phyloP scores from a whole-genome alignment of 768 basidiomycete genomes.

The Piloderma croceum region DNA sequence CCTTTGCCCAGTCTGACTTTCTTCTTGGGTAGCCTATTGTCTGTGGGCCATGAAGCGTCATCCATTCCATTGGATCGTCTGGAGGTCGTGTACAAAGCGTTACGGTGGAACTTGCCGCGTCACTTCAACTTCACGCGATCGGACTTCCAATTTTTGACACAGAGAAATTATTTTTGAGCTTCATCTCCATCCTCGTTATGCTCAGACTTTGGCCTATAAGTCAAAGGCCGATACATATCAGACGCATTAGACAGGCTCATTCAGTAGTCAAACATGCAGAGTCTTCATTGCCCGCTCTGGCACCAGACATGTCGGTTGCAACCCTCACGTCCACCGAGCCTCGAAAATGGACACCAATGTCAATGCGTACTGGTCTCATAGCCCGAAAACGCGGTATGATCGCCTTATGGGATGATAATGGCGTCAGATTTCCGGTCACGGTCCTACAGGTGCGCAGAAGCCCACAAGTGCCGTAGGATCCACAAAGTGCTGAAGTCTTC shows the following conservation, averaged over 20 bases:
- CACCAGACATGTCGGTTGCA: conserved; percentile 13
- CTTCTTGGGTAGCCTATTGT: conserved; percentile 32
- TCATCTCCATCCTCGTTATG: conserved; percentile 31
- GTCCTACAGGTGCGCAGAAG: conserved; percentile 80
- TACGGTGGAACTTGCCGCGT: too few species aligned
- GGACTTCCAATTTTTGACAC: neutral
- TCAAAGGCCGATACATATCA: conserved; percentile 30
- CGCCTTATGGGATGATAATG: conserved; percentile 85
- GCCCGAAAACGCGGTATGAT: conserved; percentile 97
- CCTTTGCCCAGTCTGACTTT: conserved; percentile 20
- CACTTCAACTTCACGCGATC: too few species aligned
- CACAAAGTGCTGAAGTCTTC: too few species aligned
- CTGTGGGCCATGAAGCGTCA: conserved; percentile 63
- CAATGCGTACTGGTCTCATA: conserved; percentile 86
- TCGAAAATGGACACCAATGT: conserved; percentile 77
- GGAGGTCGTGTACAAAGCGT: neutral
- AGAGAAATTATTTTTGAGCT: conserved; percentile 1
- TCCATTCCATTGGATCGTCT: conserved; percentile 63
- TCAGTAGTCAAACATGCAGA: conserved; percentile 31
- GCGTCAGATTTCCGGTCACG: conserved; percentile 84
- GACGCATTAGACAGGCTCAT: conserved; percentile 40
- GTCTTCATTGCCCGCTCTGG: conserved; percentile 27
- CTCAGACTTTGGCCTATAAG: conserved; percentile 46
- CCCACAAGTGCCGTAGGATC: too few species aligned
- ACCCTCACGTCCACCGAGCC: conserved; percentile 22